Conservation (phyloP, 306 rosid species). For the Calophaca sinica region DNA sequence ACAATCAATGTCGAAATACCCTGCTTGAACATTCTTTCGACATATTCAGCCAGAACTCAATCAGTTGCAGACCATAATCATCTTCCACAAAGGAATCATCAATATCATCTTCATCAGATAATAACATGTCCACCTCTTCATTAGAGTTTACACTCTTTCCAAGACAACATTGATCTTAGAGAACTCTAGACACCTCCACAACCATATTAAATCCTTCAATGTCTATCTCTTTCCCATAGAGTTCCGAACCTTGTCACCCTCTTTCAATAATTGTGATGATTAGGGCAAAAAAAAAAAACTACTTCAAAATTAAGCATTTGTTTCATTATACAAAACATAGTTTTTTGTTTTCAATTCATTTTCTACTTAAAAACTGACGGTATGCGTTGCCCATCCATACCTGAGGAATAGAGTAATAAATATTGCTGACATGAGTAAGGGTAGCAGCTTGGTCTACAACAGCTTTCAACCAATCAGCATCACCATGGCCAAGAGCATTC, state of each 20-base stretch:
- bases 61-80: too few species aligned
- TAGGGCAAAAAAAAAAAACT: too few species aligned
- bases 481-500: conserved; percentile 84
- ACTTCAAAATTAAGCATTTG: too few species aligned
- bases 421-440: conserved; percentile 87
- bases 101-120: background rate
- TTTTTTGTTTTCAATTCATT: too few species aligned
- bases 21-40: background rate
- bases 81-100: too few species aligned
- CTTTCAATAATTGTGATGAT: background rate
- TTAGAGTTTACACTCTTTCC: background rate
- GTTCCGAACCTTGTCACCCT: background rate
- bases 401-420: conserved; percentile 82
- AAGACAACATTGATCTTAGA: background rate
- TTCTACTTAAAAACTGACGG: too few species aligned
- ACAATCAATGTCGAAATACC: too few species aligned
- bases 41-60: background rate
- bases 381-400: conserved; percentile 39
- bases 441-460: conserved; percentile 69
- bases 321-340: too few species aligned
- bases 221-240: background rate
- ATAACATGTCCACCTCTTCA: background rate
- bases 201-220: background rate
- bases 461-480: conserved; percentile 81
- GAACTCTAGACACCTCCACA: background rate